phyloP scores from a whole-genome alignment of 1,284 basidiomycete species.

The Cutaneotrichosporon sp. region DNA sequence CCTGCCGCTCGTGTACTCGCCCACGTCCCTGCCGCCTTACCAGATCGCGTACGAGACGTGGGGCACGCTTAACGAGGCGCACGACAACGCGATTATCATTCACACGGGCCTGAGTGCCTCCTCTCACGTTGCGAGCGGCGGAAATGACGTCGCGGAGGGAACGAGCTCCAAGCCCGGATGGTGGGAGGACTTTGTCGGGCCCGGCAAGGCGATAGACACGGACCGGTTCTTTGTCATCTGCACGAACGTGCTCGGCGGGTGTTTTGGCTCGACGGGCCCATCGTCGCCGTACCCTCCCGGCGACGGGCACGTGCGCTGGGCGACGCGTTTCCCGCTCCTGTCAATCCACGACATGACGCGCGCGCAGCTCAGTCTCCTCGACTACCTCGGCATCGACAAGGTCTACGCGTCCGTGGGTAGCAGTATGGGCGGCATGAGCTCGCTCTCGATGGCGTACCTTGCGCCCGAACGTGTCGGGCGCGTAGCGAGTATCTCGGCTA shows the following conservation, averaged over 20 bases:
- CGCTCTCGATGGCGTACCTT: constrained; percentile 91
- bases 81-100: constrained; percentile 89
- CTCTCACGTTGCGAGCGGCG: constrained; percentile 85
- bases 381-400: constrained; percentile 74
- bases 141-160: constrained; percentile 63
- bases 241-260: constrained; percentile 95
- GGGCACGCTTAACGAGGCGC: constrained; percentile 73
- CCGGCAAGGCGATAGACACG: constrained; percentile 89
- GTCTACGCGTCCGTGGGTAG: constrained; percentile 89
- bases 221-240: constrained; percentile 90
- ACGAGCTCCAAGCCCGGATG: constrained; percentile 59
- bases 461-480: constrained; percentile 81
- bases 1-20: constrained; percentile 68
- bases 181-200: constrained; percentile 99
- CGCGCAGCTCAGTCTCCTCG: constrained; percentile 81
- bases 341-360: constrained; percentile 94
- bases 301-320: constrained; percentile 65
- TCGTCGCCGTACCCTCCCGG: constrained; percentile 58
- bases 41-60: constrained; percentile 92
- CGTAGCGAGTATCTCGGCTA: constrained; percentile 89
- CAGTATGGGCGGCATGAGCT: constrained; percentile 98
- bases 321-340: constrained; percentile 83
- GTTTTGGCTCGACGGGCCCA: constrained; percentile 94
- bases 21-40: constrained; percentile 61
- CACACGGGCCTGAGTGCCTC: constrained; percentile 95